Base-by-base conservation (phyloP, 352 stramenopile genomes). In the Pythium periplocum region DNA sequence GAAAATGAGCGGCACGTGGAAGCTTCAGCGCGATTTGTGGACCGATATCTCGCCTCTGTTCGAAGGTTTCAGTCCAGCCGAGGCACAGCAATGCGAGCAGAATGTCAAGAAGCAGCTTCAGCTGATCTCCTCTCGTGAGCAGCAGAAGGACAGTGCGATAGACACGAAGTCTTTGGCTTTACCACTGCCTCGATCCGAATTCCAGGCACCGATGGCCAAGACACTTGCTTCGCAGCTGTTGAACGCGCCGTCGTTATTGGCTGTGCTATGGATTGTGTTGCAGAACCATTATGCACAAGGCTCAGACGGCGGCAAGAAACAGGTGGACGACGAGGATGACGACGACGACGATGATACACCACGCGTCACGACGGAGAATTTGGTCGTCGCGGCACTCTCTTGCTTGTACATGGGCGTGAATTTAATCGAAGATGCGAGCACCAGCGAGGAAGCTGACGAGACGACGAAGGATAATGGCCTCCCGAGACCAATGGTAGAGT, bases 21-120 rank as follows among this genome's bases (percentile, higher is more conserved):
- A 73, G 42, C 53, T 93, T 10, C 78, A 85, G 39, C 56, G 64
- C 2, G 64, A 76, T 11, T 55, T 78, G 1, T 93, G 83, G 83
- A 49, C 51, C 4, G 61, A 65, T 33, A 62, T 93, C 4, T 87
- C 78, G 2, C 74, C 75, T 7, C 55, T 83, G 7, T 93, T 90
- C 55, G 83, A 93, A 58, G 84, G 71, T 43, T 93, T 90, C 51
- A 88, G 76, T 26, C 78, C 78, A 1, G 82, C 76, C 1, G 83
- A 93, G 48, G 63, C 76, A 2, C 79, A 93, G 45, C 64, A 83
- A 35, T 86, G 73, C 34, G 83, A 93, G 39, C 79, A 90, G 51
- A 90, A 93, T 43, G 59, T 87, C 5, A 74, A 68, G 38, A 84
- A 83, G 43, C 61, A 71, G 33, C 26, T 69, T 5, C 30, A 41